Base-by-base conservation (phyloP, 352 stramenopile species). In the Globisporangium cylindrosporum region DNA sequence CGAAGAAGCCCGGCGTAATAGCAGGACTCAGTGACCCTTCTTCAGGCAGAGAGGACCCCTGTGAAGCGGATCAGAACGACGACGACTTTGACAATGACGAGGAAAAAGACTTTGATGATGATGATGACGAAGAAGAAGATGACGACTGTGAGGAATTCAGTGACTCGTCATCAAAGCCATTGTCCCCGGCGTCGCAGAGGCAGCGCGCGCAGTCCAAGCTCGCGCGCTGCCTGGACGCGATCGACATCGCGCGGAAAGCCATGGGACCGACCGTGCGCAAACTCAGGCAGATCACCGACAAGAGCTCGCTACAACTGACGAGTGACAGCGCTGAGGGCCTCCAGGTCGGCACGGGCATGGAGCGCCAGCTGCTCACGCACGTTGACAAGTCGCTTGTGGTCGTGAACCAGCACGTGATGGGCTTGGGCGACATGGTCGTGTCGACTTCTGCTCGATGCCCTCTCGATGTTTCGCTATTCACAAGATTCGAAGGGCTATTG, bases 401-500 rank as follows among this genome's bases (percentile, higher is more conserved):
- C 2, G 69, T 83, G 64, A 71, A 48, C 18, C 64, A 70, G 9
- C 57, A 56, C 48, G 53, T 80, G 12, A 65, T 73, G 57, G 64
- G 72, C 1, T 15, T 80, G 8, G 32, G 63, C 54, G 53, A 53
- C 15, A 22, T 58, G 36, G 36, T 69, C 24, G 48, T 53, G 46
- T 38, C 29, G 38, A 27, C 24, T 46, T 32, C 41, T 43, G 10
- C 41, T 49, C 41, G 6, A 48, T 10, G 9, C 8, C 32, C 36
- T 15, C 36, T 34, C 32, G 20, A 2, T n/a, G 56, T 20, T 34
- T 59, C 43, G 10, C 49, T 73, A 15, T 81, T 75, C 48, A 73
- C 76, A 15, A 57, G 64, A 4, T 68, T 90, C 46, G 83, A 91
- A 54, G 57, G 69, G 0, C 67, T 89, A 27, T 22, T 90, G n/a